Evolutionary conservation across 2,329 filamentous ascomycete genomes (phyloP), one percentile per base, ranked within the genome.

Genomic region (Alternaria brassicae): DNA sequence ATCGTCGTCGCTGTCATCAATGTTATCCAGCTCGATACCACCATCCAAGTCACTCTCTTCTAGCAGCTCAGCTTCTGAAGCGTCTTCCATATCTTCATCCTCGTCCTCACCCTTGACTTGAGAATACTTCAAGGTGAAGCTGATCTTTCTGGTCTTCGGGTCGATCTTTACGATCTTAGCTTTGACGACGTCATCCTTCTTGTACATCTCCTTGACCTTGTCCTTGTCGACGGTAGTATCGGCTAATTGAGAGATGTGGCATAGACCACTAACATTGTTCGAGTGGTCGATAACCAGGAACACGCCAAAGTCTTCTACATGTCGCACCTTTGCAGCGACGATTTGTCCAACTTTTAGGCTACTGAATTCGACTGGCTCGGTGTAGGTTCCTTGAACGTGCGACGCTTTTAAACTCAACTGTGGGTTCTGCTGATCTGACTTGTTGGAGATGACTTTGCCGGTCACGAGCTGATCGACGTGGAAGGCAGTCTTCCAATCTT

Each of bases 401-500:
- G 94, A 97, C 42, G 89, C 85, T 80, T 96, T 98, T 73, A 99
- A 81, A 71, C 88, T 96, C 82, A 99, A 84, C 75, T 96, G 92
- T 27, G 96, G 81, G 69, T 93, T 91, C 57, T 88, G 87, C 25
- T 87, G 82, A 36, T 84, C 83, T 6, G 83, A 71, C 68, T 97
- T 91, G 25, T 93, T 86, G 3, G 88, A 82, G 45, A 91, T 86
- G 60, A 99, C 84, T 65, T 94, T 92, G 51, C 93, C 95, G 78
- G 90, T 92, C 53, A 99, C 92, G 6, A 99, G 84, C 78, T 98
- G 93, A 71, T 96, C 92, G 47, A 94, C 81, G 70, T 95, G 89
- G 80, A 94, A 97, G 42, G 89, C 83, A 34, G 91, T 87, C 80
- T 97, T 96, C 95, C 95, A 99, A 61, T 98, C 92, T 78, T 98